A percentile compares a stretch with the other conserved stretches of the same genome.
These are phyloP conservation scores for Pyrus communis DNA, from an alignment of 306 rosid genomes.

Conservation along the genomic window DNA sequence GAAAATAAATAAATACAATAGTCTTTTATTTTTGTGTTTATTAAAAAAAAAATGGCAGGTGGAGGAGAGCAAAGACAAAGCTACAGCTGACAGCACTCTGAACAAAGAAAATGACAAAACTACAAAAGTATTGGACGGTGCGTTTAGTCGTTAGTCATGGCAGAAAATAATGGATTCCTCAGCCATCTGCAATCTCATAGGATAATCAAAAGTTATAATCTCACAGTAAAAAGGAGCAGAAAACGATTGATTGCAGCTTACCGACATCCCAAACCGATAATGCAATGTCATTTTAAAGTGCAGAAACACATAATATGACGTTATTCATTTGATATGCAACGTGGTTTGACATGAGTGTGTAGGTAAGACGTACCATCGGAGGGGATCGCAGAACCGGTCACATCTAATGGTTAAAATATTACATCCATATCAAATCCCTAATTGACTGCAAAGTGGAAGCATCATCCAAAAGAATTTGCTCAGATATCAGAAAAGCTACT, in stretches of 20 bases:
- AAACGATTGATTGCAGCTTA: neutral
- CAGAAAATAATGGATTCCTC: neutral
- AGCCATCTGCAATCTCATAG: neutral
- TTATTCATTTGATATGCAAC: too few species aligned
- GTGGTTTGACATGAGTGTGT: too few species aligned
- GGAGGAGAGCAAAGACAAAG: conserved; percentile 9
- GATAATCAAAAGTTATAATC: neutral
- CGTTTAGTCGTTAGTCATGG: neutral
- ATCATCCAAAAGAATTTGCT: too few species aligned
- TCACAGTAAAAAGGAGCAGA: neutral
- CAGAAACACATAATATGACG: too few species aligned
- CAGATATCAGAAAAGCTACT: too few species aligned
- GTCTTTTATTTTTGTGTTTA: neutral
- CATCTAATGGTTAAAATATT: too few species aligned
- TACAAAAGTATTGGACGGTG: neutral
- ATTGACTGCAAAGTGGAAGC: too few species aligned
- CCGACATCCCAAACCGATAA: neutral
- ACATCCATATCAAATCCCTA: too few species aligned
- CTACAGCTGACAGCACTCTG: neutral
- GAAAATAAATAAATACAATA: too few species aligned
- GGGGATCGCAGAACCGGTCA: too few species aligned
- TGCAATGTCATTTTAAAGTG: too few species aligned
- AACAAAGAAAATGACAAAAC: neutral
- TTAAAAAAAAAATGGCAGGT: neutral
- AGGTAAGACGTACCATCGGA: too few species aligned